Conservation (phyloP, 2,329 filamentous ascomycete genomes). For the Claviceps sp. region DNA sequence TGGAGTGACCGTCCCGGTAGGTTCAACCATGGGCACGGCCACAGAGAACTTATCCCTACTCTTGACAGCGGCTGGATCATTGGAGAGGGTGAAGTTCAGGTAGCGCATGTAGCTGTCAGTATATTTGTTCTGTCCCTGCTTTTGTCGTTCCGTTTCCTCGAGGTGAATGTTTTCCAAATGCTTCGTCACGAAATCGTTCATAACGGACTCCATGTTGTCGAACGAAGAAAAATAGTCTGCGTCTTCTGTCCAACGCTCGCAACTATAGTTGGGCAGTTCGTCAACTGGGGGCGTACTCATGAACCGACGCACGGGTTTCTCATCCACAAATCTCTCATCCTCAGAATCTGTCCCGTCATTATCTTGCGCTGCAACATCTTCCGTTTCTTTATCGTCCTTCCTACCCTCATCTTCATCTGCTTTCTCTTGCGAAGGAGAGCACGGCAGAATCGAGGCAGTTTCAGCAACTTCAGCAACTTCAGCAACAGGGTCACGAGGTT, state of each 20-base stretch:
- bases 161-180: conserved; percentile 29
- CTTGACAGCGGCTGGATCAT: conserved; percentile 39
- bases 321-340: conserved; percentile 35
- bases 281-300: conserved; percentile 42
- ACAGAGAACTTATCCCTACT: conserved; percentile 40
- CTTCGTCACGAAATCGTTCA: conserved; percentile 32
- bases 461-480: conserved; percentile 16
- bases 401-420: not conserved
- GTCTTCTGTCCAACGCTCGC: conserved; percentile 35
- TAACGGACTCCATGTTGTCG: conserved; percentile 20
- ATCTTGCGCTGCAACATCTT: conserved; percentile 20
- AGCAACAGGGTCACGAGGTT: not conserved
- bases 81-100: conserved; percentile 41
- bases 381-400: not conserved
- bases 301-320: conserved; percentile 35
- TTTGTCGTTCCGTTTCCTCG: conserved; percentile 24
- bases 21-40: conserved; percentile 21
- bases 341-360: conserved; percentile 40
- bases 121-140: conserved; percentile 27
- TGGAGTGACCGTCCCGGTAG: conserved; percentile 25
- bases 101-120: conserved; percentile 36
- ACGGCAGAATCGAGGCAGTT: conserved; percentile 22
- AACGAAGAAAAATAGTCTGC: conserved; percentile 29
- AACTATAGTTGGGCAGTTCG: conserved; percentile 34
- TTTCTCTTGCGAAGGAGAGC: conserved; percentile 30